These are phyloP conservation scores for Stevia rebaudiana DNA, from an alignment of 140 eudicot genomes.

Conservation along the genomic window DNA sequence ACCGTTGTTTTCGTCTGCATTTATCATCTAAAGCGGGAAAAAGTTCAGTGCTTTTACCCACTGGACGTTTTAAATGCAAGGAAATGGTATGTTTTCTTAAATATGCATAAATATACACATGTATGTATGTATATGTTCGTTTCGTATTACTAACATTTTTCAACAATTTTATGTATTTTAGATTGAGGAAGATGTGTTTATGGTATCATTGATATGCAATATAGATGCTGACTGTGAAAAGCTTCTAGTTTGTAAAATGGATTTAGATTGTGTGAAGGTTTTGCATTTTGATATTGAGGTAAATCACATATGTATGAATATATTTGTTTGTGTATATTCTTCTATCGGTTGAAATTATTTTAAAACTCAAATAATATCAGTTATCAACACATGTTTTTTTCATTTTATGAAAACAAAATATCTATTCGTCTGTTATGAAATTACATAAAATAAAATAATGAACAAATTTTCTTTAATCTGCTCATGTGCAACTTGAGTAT, in stretches of 20 bases:
- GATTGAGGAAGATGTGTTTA: constrained; percentile 79
- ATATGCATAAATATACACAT: not conserved
- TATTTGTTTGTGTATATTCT: not conserved
- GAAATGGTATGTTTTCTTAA: constrained; percentile 57
- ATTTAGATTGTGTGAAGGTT: constrained; percentile 76
- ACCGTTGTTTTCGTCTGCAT: constrained; percentile 86
- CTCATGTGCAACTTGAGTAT: too few relatives aligned
- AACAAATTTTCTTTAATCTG: too few relatives aligned
- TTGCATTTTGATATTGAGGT: constrained; percentile 91
- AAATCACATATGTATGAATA: constrained; percentile 17
- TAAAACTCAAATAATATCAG: too few relatives aligned
- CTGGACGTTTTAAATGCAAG: constrained; percentile 78
- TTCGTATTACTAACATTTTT: not conserved
- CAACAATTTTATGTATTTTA: constrained; percentile 23
- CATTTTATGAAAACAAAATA: too few relatives aligned
- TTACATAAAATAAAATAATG: too few relatives aligned
- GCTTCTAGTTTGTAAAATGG: constrained; percentile 90
- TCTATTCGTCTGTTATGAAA: too few relatives aligned
- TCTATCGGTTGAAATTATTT: not conserved
- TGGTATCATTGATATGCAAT: constrained; percentile 90
- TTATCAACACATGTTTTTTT: too few relatives aligned
- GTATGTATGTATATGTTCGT: not conserved
- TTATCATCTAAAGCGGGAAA: constrained; percentile 95
- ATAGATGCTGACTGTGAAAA: constrained; percentile 75
- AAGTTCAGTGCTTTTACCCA: constrained; percentile 69